Base-by-base conservation (phyloP, 805 yeast genomes). In the Pichia phayaonensis region DNA sequence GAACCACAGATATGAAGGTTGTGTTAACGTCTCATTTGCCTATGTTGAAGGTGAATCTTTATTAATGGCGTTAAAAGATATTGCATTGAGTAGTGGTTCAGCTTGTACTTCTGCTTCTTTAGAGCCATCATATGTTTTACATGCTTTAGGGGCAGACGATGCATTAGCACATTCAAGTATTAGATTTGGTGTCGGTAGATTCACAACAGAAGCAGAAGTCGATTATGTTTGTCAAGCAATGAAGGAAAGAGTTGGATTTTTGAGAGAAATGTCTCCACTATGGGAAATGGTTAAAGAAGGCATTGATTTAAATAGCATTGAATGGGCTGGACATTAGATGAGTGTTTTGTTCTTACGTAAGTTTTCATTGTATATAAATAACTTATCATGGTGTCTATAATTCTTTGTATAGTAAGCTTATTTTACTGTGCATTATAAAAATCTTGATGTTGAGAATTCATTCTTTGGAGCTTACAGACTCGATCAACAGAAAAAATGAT, bases 231-330 rank as follows among this genome's bases (percentile, higher is more conserved):
- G 94, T 56, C 74, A 84, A 52, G 96, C 97, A 15, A 88, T 94
- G 52, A 75, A 80, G 50, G 90, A 88, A 66, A 81, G 97, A 69
- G 98, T 94, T 49, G 84, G 83, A 56, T 89, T 89, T 71, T 77
- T 94, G 65, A 81, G 99, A 70, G 92, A 90, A 63, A 76, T 94
- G 71, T 83, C 94, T 51, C 99, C 99, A 45, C 75, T 94, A 61
- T 94, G 98, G 98, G 99, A 94, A 73, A 90, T 94, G 98, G 96
- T 89, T 51, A 96, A 94, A 70, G 98, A 94, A 58, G 99, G 99
- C 59, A 92, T 94, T 62, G 99, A 94, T 65, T 75, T 94, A 67
- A 79, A 85, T 63, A 78, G 95, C 34, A 94, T 94, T 62, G 95
- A 94, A 72, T 94, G 99, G 99, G 87, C 96, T 53, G 98, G 97